Percentiles rank a stretch among this genome's conserved stretches.
These are phyloP conservation scores for Tulasnella sp. DNA, from an alignment of 768 basidiomycete species.

Conservation along the genomic window DNA sequence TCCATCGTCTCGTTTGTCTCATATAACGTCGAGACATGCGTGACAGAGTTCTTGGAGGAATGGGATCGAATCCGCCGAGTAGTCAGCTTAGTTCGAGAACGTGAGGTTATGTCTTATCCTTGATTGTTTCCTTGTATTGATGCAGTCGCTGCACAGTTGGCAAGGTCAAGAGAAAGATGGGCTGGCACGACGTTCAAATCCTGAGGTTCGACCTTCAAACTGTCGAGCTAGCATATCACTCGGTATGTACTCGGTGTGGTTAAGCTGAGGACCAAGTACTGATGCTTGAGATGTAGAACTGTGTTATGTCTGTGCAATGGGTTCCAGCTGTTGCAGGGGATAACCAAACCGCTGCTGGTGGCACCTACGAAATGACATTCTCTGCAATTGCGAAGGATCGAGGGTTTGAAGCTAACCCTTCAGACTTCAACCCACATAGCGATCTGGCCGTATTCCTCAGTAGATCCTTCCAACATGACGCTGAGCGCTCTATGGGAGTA, in stretches of 20 bases:
- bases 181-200: slow-evolving; percentile 64
- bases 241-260: slow-evolving; percentile 16
- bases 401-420: neutral
- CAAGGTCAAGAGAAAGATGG: slow-evolving; percentile 34
- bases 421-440: slow-evolving; percentile 43
- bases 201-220: slow-evolving; percentile 85
- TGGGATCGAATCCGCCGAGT: slow-evolving; percentile 90
- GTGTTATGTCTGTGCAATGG: slow-evolving; percentile 14
- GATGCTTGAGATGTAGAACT: slow-evolving; percentile 2
- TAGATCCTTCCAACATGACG: slow-evolving; percentile 52
- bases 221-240: slow-evolving; percentile 68
- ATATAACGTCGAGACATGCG: slow-evolving; percentile 74
- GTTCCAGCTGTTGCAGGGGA: slow-evolving; percentile 19
- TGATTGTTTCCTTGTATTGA: slow-evolving; percentile 64
- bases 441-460: slow-evolving; percentile 66
- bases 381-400: neutral
- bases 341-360: slow-evolving; percentile 20
- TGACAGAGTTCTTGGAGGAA: slow-evolving; percentile 81
- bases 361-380: slow-evolving; percentile 25
- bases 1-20: slow-evolving; percentile 83
- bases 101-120: slow-evolving; percentile 27
- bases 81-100: slow-evolving; percentile 84
- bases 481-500: slow-evolving; percentile 20
- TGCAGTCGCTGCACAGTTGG: no score
- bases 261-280: neutral